Evolutionary conservation across 805 yeast species (phyloP).

Genomic region (Barnettozyma salicaria): DNA sequence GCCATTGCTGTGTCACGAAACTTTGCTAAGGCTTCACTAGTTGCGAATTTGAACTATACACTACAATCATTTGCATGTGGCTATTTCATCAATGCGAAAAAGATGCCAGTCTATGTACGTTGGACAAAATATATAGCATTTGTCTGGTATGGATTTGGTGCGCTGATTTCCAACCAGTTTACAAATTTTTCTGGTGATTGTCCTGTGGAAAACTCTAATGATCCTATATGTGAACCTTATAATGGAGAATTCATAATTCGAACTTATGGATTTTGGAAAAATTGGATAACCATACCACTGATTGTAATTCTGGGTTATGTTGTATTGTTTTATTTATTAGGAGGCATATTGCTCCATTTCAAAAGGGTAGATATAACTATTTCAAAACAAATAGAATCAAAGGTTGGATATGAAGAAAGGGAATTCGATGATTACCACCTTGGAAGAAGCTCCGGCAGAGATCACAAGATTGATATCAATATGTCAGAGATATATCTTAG

Average conservation of each 20-base stretch:
- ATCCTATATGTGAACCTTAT: slow-evolving; percentile 37
- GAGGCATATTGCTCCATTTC: slow-evolving; percentile 43
- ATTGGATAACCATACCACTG: slow-evolving; percentile 65
- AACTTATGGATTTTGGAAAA: slow-evolving; percentile 51
- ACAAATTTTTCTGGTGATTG: slow-evolving; percentile 59
- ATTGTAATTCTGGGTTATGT: slow-evolving; percentile 55
- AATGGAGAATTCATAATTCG: slow-evolving; percentile 49
- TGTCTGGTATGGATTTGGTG: slow-evolving; percentile 76
- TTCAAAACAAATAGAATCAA: slow-evolving; percentile 18
- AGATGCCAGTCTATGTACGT: slow-evolving; percentile 78
- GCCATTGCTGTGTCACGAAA: slow-evolving; percentile 24
- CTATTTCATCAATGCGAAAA: slow-evolving; percentile 63
- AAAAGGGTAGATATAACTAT: slow-evolving; percentile 32
- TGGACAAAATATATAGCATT: slow-evolving; percentile 78
- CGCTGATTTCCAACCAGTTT: slow-evolving; percentile 57
- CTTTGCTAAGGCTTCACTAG: slow-evolving; percentile 21
- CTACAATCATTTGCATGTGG: slow-evolving; percentile 79
- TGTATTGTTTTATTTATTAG: slow-evolving; percentile 42
- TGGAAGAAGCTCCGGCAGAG: not conserved
- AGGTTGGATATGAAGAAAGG: slow-evolving; percentile 6
- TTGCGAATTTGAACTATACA: slow-evolving; percentile 24
- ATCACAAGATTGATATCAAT: slow-evolving; percentile 15
- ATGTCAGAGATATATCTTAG: slow-evolving; percentile 15
- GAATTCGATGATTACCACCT: not conserved
- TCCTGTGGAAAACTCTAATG: slow-evolving; percentile 28